These are phyloP conservation scores for Phytophthora kernoviae DNA, from an alignment of 352 stramenopile genomes.

Conservation along the genomic window DNA sequence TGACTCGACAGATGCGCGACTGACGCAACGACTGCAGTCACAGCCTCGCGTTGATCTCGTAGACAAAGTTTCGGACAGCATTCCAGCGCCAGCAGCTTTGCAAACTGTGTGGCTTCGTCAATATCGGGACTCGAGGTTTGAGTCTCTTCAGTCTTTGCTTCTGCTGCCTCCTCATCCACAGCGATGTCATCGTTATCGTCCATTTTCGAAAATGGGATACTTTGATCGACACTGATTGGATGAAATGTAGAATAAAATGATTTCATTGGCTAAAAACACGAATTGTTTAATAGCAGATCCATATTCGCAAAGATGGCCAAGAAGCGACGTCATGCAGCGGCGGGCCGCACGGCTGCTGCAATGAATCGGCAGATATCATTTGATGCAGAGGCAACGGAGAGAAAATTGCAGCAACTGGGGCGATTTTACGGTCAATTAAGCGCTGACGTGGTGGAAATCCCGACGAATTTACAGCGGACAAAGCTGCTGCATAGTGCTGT, in stretches of 20 bases:
- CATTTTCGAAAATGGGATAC: too few species aligned
- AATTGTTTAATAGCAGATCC: conserved; percentile 11
- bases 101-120: background rate
- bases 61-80: conserved; percentile 1
- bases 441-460: conserved; percentile 18
- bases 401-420: conserved; percentile 12
- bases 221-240: background rate
- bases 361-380: conserved; percentile 7
- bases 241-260: background rate
- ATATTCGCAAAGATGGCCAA: conserved; percentile 36
- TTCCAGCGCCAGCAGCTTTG: background rate
- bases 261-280: conserved; percentile 11
- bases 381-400: conserved; percentile 10
- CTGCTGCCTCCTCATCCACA: background rate
- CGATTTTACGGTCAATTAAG: conserved; percentile 21
- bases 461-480: conserved; percentile 29
- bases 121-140: background rate
- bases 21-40: background rate
- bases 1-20: background rate
- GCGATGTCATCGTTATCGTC: too few species aligned
- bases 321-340: conserved; percentile 33
- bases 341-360: conserved; percentile 9
- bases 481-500: conserved; percentile 48
- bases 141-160: background rate
- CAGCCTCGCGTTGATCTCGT: background rate